Evolutionary conservation across 163 green algal genomes (phyloP).

Genomic region (Smithsoniella earleae): DNA sequence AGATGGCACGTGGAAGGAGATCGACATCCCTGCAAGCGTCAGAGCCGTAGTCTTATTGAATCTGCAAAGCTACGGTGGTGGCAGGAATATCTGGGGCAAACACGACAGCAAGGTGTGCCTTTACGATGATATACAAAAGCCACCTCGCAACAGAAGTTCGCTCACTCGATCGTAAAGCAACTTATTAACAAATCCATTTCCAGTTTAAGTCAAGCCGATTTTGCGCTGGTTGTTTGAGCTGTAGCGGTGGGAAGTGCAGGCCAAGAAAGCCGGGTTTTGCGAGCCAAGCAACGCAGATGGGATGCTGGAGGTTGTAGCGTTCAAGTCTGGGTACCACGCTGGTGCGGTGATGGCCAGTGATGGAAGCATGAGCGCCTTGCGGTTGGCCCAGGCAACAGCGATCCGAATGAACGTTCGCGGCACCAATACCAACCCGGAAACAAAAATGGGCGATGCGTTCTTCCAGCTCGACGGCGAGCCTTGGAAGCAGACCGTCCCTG

Average conservation of each 20-base stretch:
- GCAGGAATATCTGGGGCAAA: constrained; percentile 66
- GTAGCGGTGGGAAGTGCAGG: too few relatives aligned
- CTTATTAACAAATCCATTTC: too few relatives aligned
- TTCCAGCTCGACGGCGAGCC: constrained; percentile 29
- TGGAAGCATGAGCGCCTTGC: not conserved
- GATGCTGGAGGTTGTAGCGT: constrained; percentile 12
- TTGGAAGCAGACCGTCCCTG: constrained; percentile 25
- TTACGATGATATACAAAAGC: too few relatives aligned
- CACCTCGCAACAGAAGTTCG: too few relatives aligned
- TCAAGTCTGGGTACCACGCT: constrained; percentile 28
- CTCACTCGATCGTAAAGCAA: too few relatives aligned
- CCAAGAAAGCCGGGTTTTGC: not conserved
- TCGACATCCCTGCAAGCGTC: constrained; percentile 51
- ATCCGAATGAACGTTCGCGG: constrained; percentile 14
- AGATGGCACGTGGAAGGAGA: constrained; percentile 44
- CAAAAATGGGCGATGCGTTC: not conserved
- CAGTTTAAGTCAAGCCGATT: too few relatives aligned
- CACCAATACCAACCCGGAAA: not conserved
- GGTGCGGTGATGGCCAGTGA: constrained; percentile 23
- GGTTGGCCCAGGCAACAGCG: not conserved
- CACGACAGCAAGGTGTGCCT: not conserved
- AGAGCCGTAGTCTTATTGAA: constrained; percentile 77
- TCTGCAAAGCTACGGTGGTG: constrained; percentile 70
- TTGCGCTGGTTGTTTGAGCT: too few relatives aligned
- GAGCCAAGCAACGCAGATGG: constrained; percentile 10